Evolutionary conservation across 73 alveolate genomes (phyloP), one percentile per base, ranked within the genome.

Genomic region (Urostyla sp.): DNA sequence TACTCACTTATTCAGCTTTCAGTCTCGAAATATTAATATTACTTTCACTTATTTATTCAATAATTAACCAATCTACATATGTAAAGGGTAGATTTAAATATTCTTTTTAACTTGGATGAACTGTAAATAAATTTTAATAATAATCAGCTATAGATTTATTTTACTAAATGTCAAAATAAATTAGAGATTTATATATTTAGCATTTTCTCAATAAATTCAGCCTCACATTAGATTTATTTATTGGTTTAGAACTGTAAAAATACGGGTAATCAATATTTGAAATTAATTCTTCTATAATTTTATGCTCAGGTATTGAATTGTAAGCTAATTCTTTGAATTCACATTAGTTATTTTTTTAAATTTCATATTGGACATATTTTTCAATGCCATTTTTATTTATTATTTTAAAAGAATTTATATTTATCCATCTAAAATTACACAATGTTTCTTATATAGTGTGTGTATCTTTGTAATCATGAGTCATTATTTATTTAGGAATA

Each of bases 371-470:
- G 3, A 66, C 49, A 11, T 3, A 40, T 34, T 44, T 66, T 24
- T 66, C 80, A 40, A 66, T 66, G 5, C 80, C 80, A 6, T 66
- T 46, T n/a, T 66, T 24, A 66, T 53, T 66, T 4, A 66, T 26
- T 4, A 66, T 66, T 5, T 37, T 15, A 23, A 66, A 66, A n/a
- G 61, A 18, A 3, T 21, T 44, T 18, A 16, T 49, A 21, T 16
- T 44, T 3, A 11, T 5, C 66, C 61, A 66, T 26, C 6, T 26
- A 23, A 66, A 66, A n/a, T n/a, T n/a, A n/a, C n/a, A n/a, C n/a
- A n/a, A n/a, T n/a, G n/a, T n/a, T n/a, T n/a, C n/a, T n/a, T n/a
- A n/a, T n/a, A n/a, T n/a, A n/a, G n/a, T n/a, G n/a, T n/a, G n/a
- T n/a, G n/a, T n/a, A n/a, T n/a, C n/a, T n/a, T n/a, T n/a, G n/a